phyloP scores from a whole-genome alignment of 106 monocot genomes.

The Dioscorea zingiberensis region DNA sequence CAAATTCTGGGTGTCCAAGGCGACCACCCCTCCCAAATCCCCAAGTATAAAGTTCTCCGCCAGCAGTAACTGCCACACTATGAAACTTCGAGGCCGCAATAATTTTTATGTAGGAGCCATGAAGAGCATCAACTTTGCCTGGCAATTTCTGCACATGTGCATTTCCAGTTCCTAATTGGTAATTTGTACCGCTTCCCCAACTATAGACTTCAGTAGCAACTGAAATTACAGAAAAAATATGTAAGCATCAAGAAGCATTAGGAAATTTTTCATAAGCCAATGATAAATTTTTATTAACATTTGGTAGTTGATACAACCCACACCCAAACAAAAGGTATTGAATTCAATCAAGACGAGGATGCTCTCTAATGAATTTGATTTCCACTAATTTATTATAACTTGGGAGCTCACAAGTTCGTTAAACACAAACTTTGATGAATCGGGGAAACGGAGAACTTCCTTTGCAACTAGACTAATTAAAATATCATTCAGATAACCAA shows the following conservation, averaged over 20 bases:
- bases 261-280: no score
- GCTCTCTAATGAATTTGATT: no score
- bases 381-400: no score
- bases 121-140: slow-evolving; percentile 89
- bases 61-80: slow-evolving; percentile 68
- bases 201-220: slow-evolving; percentile 87
- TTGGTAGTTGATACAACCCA: no score
- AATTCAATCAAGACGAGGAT: no score
- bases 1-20: slow-evolving; percentile 98
- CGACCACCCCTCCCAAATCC: slow-evolving; percentile 98
- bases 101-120: slow-evolving; percentile 56
- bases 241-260: background rate
- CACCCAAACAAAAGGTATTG: no score
- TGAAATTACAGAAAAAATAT: slow-evolving; percentile 29
- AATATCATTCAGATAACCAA: no score
- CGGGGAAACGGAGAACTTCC: no score
- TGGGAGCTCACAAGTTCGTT: no score
- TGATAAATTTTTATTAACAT: no score
- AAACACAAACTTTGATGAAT: no score
- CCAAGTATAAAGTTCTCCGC: slow-evolving; percentile 94
- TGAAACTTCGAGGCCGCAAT: slow-evolving; percentile 89
- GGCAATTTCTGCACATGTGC: slow-evolving; percentile 92
- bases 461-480: no score
- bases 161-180: slow-evolving; percentile 98
- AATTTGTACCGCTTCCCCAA: slow-evolving; percentile 99